Evolutionary conservation across 306 rosid genomes (phyloP), one percentile per base, ranked within the genome.

Genomic region (Acmispon strigosus): DNA sequence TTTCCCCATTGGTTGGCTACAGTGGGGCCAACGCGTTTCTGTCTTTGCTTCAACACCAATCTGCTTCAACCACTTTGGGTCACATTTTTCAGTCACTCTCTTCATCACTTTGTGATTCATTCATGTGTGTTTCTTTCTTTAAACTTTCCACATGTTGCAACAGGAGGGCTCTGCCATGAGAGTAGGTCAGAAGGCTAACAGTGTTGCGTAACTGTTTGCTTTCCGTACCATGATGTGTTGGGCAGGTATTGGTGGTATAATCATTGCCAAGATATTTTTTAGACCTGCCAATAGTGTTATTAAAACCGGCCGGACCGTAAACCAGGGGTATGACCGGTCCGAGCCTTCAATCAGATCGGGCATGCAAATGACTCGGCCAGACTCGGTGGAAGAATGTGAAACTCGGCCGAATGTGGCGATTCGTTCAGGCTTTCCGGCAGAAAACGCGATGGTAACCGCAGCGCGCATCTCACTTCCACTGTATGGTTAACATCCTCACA

Each of bases 21-120:
- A 8, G 0, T 8, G 84, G 96, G 88, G 0, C 94, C 97, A 85
- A 82, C 87, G 10, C 83, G 77, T 32, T 62, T 84, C 2, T 78
- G 45, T 53, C 55, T 77, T 70, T 43, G 81, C 87, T 84, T 82
- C 14, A 52, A 52, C 77, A 59, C 77, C 77, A 82, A 74, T 77
- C 62, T 67, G 66, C 45, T 62, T 67, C 80, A 55, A 57, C 74
- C 45, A 24, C 57, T 56, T 70, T 16, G 6, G 45, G 48, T 27
- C 32, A 27, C 32, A 27, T 27, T 27, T 27, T 74, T 3, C 32
- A 37, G 39, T 43, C 44, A 32, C 47, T 27, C n/a, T n/a, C n/a
- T n/a, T n/a, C 0, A 2, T 24, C n/a, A 71, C 60, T 50, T 43
- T 58, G 72, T 53, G 47, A 49, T 54, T 44, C 17, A 47, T n/a